Base-by-base conservation (phyloP, 345 rosid genomes). In the Erucastrum elatum region DNA sequence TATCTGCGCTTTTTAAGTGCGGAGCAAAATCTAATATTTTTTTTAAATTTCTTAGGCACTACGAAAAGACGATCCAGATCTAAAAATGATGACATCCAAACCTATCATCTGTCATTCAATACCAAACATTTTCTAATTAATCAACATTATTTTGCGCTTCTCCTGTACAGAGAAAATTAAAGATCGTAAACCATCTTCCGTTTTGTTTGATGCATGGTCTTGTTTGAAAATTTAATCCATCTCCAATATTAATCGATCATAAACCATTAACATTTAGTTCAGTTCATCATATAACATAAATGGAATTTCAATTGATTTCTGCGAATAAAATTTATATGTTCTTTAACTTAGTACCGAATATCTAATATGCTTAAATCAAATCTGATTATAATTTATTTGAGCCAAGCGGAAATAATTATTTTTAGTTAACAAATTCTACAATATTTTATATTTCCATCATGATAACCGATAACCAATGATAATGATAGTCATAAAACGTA, bases 401-500 rank as follows among this genome's bases (percentile, higher is more conserved):
- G 12, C 44, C 44, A 39, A 39, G 44, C 44, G 11, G 44, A 39
- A 39, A 39, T 39, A 8, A 39, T 2, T 2, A 39, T 8, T 2
- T 8, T 8, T 39, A 39, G 9, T 39, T 39, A 8, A 46, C 3
- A 46, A 46, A 46, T 12, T 13, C 16, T 46, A 46, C 13, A 41
- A 41, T 41, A 46, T 7, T 51, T 51, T 13, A 51, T 15, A 51
- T 51, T 51, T 51, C 21, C 8, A 51, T 4, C 56, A n/a, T 51
- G 56, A 51, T n/a, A 51, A 51, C 21, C 2, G 56, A 51, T 4
- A 51, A 51, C 21, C 5, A 51, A 51, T 70, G 71, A 64, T 64
- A 53, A 70, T 63, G 70, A 70, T 35, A 15, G 63, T 27, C 39
- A 1, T 63, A 49, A 70, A 70, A 34, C 44, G 35, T 70, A 41